A percentile compares a stretch with the other conserved stretches of the same genome.
Conservation (phyloP, 805 yeast species). For the Yarrowia keelungensis region DNA sequence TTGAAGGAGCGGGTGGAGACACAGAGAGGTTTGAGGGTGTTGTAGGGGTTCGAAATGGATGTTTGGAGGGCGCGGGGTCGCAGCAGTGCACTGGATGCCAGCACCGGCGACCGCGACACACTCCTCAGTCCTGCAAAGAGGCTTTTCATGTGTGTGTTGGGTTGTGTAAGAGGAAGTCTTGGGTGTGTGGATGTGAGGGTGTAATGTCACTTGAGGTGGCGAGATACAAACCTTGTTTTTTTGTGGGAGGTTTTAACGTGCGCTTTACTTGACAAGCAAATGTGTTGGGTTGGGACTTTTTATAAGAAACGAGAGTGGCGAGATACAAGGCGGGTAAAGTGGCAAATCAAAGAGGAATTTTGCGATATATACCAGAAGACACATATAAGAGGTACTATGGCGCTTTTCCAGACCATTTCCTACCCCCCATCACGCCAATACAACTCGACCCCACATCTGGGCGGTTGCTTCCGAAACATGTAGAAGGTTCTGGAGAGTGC, state of each 20-base stretch:
- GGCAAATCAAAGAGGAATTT: too few species aligned
- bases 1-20: constrained; percentile 1
- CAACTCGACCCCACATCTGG: neutral
- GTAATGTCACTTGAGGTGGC: constrained; percentile 13
- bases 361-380: too few species aligned
- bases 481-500: constrained; percentile 11
- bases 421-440: too few species aligned
- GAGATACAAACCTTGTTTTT: constrained; percentile 9
- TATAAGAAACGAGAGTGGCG: neutral
- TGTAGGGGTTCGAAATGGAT: neutral
- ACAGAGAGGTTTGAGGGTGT: neutral
- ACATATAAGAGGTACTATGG: too few species aligned
- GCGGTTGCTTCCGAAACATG: constrained; percentile 32
- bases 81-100: neutral
- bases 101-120: constrained; percentile 13
- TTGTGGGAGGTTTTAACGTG: neutral
- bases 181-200: neutral
- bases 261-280: neutral
- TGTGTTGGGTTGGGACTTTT: neutral
- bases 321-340: neutral
- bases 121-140: constrained; percentile 28
- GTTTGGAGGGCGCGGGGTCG: constrained; percentile 1
- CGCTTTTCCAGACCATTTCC: too few species aligned
- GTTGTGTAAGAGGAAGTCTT: too few species aligned
- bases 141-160: constrained; percentile 26